phyloP scores from a whole-genome alignment of 495 filamentous ascomycete species.

The Aspergillus steynii region DNA sequence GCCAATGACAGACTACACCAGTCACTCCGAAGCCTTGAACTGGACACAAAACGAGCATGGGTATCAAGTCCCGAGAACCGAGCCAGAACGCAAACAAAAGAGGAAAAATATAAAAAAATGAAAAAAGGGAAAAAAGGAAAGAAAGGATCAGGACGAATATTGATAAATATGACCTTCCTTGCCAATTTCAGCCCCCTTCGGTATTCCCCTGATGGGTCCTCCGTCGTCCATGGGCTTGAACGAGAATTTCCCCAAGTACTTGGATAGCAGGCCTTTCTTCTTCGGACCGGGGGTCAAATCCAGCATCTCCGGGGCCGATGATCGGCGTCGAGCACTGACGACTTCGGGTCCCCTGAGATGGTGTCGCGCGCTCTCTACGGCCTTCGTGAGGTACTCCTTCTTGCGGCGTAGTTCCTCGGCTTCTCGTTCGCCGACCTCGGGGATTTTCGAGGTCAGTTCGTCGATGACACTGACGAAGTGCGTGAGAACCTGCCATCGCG shows the following conservation, averaged over 20 bases:
- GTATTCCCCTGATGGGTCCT: conserved; percentile 50
- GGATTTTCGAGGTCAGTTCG: conserved; percentile 28
- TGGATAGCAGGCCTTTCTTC: conserved; percentile 31
- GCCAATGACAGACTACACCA: background rate
- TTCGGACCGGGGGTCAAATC: conserved; percentile 34
- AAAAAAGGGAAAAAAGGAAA: background rate
- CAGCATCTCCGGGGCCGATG: conserved; percentile 24
- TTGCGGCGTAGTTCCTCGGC: conserved; percentile 35
- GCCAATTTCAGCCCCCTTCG: conserved; percentile 44
- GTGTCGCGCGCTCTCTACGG: conserved; percentile 30
- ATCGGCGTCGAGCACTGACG: conserved; percentile 26
- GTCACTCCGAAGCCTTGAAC: background rate
- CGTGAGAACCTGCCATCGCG: conserved; percentile 71
- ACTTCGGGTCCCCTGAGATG: conserved; percentile 41
- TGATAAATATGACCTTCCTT: conserved; percentile 47
- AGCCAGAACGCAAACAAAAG: background rate
- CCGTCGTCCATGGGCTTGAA: conserved; percentile 35
- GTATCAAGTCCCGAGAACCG: background rate
- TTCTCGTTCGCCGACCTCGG: conserved; percentile 29
- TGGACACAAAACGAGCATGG: background rate
- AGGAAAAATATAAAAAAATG: background rate
- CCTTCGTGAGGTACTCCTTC: conserved; percentile 43
- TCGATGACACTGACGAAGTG: conserved; percentile 65
- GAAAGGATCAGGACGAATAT: conserved; percentile 18
- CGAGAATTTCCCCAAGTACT: conserved; percentile 22